These are phyloP conservation scores for Ophiocordyceps polyrhachis-furcata DNA, from an alignment of 2,329 filamentous ascomycete species.

Conservation along the genomic window DNA sequence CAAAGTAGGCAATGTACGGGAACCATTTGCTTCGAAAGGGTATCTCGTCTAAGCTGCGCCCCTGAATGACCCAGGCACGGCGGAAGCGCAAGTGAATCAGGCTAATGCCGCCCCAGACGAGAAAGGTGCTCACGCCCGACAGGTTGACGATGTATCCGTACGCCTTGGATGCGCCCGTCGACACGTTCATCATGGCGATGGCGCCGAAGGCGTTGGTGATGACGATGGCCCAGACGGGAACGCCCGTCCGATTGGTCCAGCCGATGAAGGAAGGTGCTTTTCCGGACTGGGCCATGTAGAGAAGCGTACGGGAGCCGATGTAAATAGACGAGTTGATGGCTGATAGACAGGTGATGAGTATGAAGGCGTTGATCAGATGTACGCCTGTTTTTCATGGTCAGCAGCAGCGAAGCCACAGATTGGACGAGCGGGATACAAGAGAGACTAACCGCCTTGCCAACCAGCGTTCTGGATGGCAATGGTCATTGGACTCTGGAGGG, in stretches of 20 bases:
- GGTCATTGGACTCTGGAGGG: slow-evolving; percentile 54
- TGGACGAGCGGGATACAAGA: neutral
- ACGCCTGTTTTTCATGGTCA: slow-evolving; percentile 19
- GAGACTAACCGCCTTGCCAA: slow-evolving; percentile 38
- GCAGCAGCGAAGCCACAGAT: neutral
- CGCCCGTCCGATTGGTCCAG: slow-evolving; percentile 45
- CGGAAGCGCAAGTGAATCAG: slow-evolving; percentile 58
- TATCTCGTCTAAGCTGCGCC: slow-evolving; percentile 31
- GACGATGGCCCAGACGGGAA: slow-evolving; percentile 41
- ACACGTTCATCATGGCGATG: slow-evolving; percentile 58
- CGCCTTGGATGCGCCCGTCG: slow-evolving; percentile 43
- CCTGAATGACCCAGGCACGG: slow-evolving; percentile 39
- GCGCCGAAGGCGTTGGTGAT: slow-evolving; percentile 53
- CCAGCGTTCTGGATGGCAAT: slow-evolving; percentile 57
- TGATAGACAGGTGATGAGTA: slow-evolving; percentile 52
- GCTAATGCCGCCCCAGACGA: slow-evolving; percentile 54
- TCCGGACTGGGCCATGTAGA: slow-evolving; percentile 56
- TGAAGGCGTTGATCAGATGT: slow-evolving; percentile 62
- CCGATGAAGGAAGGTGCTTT: slow-evolving; percentile 55
- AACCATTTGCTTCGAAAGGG: slow-evolving; percentile 36
- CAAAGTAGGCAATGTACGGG: slow-evolving; percentile 41
- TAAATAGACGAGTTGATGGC: slow-evolving; percentile 63
- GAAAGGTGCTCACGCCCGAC: slow-evolving; percentile 49
- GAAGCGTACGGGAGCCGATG: slow-evolving; percentile 53
- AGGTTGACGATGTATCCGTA: slow-evolving; percentile 55